Evolutionary conservation across 2,329 filamentous ascomycete species (phyloP).

Genomic region (Penicillium sp.): DNA sequence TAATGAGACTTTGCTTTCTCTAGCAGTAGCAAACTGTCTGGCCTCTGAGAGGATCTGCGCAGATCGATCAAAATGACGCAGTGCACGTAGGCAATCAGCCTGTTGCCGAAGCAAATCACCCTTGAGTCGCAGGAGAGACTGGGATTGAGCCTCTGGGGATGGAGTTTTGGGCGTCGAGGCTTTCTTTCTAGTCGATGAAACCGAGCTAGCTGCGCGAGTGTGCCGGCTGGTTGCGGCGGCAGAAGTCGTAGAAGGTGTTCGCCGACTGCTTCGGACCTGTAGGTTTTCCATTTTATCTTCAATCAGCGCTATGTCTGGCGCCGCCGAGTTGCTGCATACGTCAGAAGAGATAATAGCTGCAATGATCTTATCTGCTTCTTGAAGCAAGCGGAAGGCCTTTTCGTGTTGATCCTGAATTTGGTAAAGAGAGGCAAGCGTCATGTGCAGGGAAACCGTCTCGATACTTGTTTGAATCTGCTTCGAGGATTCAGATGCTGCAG

Average conservation of each 20-base stretch:
- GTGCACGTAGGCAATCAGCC: constrained; percentile 44
- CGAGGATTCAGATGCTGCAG: constrained; percentile 54
- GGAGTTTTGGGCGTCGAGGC: constrained; percentile 13
- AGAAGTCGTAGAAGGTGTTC: constrained; percentile 21
- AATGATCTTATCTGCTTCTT: constrained; percentile 45
- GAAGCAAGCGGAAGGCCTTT: constrained; percentile 47
- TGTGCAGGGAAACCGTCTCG: constrained; percentile 46
- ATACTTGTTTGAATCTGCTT: constrained; percentile 48
- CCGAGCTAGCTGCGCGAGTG: constrained; percentile 28
- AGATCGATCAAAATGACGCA: constrained; percentile 53
- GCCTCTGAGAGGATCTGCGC: constrained; percentile 47
- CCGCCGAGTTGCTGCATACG: constrained; percentile 25
- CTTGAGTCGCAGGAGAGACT: constrained; percentile 41
- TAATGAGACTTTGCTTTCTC: constrained; percentile 59
- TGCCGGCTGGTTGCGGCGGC: constrained; percentile 23
- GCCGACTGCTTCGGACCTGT: constrained; percentile 30
- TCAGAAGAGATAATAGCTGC: constrained; percentile 35
- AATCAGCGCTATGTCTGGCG: constrained; percentile 32
- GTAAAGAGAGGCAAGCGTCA: constrained; percentile 43
- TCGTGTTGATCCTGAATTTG: constrained; percentile 45
- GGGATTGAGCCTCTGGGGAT: constrained; percentile 31
- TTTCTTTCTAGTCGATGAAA: constrained; percentile 21
- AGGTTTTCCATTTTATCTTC: constrained; percentile 42
- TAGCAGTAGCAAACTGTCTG: constrained; percentile 28
- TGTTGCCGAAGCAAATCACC: constrained; percentile 49